These are phyloP conservation scores for Scutellaria baicalensis DNA, from an alignment of 257 asterid species.

Conservation along the genomic window DNA sequence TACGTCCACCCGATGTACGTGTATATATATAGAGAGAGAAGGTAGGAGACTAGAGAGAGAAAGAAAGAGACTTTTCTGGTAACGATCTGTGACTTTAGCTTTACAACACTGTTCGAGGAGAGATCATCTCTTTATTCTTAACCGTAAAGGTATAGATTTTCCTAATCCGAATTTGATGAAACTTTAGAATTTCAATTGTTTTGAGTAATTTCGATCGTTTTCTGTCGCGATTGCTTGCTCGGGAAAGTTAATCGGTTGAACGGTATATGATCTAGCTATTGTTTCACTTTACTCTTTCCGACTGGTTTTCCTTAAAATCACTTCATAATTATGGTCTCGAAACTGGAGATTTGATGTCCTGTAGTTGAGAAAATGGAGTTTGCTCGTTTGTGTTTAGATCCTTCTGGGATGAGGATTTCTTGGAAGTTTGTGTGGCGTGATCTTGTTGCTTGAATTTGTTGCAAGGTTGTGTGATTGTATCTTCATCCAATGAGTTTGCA, in stretches of 20 bases:
- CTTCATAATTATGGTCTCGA: background rate
- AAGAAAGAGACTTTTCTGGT: slow-evolving; percentile 25
- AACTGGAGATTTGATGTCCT: background rate
- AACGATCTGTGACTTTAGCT: slow-evolving; percentile 22
- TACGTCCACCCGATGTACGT: background rate
- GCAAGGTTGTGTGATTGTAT: background rate
- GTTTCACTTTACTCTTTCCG: slow-evolving; percentile 1
- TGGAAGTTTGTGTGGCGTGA: slow-evolving; percentile 4
- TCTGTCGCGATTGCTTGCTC: slow-evolving; percentile 2
- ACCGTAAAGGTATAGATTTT: slow-evolving; percentile 13
- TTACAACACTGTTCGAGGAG: slow-evolving; percentile 17
- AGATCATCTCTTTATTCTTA: slow-evolving; percentile 11
- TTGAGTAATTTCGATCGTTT: background rate
- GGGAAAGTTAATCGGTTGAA: background rate
- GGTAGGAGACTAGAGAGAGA: slow-evolving; percentile 16
- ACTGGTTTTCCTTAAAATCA: background rate
- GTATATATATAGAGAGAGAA: background rate
- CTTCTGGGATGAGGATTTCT: background rate
- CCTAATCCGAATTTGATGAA: background rate
- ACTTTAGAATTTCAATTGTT: background rate
- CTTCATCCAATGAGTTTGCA: background rate
- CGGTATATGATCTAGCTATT: slow-evolving; percentile 17
- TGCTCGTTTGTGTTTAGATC: background rate
- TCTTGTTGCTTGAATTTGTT: slow-evolving; percentile 10
- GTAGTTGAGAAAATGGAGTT: background rate